These are phyloP conservation scores for Hypomyces perniciosus DNA, from an alignment of 2,329 filamentous ascomycete genomes.

Conservation along the genomic window DNA sequence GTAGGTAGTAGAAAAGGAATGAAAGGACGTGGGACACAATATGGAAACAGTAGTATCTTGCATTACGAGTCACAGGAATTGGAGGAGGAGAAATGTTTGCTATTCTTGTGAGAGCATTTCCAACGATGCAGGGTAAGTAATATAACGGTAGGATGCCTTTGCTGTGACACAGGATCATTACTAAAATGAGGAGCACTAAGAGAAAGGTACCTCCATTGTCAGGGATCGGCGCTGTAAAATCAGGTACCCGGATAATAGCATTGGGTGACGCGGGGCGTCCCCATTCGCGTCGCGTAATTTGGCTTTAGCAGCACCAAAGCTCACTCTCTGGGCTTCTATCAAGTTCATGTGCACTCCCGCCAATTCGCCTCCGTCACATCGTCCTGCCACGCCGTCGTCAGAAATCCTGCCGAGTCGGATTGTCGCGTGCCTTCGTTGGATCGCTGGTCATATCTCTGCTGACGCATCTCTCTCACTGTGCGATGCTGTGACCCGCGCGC, in stretches of 20 bases:
- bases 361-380: constrained; percentile 8
- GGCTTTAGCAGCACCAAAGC: constrained; percentile 4
- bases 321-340: constrained; percentile 9
- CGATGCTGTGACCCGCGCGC: constrained; percentile 20
- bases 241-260: too few species aligned
- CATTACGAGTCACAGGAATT: background rate
- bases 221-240: too few species aligned
- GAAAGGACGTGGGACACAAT: background rate
- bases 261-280: background rate
- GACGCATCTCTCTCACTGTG: constrained; percentile 12
- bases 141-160: background rate
- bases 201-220: too few species aligned
- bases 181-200: too few species aligned
- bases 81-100: background rate
- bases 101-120: background rate
- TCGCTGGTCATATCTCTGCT: constrained; percentile 1
- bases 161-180: background rate
- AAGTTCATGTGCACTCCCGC: constrained; percentile 1
- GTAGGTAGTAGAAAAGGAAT: background rate
- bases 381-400: background rate
- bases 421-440: constrained; percentile 2
- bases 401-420: constrained; percentile 5
- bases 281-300: constrained; percentile 9
- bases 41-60: background rate
- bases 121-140: background rate